These are phyloP conservation scores for Cryphonectria carpinicola DNA, from an alignment of 2,329 filamentous ascomycete species.

Conservation along the genomic window DNA sequence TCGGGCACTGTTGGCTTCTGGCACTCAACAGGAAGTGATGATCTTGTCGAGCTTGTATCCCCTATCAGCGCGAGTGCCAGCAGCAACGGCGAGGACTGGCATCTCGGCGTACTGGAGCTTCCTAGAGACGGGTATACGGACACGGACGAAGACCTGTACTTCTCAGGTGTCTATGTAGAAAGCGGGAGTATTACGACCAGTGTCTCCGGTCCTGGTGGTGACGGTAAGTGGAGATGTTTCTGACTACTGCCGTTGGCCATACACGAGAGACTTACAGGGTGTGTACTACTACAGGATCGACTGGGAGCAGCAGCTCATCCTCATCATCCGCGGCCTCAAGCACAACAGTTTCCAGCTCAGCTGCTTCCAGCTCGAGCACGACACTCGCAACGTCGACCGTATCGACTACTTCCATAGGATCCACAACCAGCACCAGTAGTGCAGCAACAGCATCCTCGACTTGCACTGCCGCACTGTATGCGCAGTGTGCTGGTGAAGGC, in stretches of 20 bases:
- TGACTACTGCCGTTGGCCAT: background rate
- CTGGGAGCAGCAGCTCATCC: conserved; percentile 14
- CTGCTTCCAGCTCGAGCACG: conserved; percentile 8
- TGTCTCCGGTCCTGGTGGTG: conserved; percentile 20
- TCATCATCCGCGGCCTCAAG: background rate
- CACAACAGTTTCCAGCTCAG: conserved; percentile 3
- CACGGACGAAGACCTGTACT: conserved; percentile 68
- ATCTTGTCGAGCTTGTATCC: conserved; percentile 60
- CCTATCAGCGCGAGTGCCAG: conserved; percentile 60
- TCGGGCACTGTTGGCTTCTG: conserved; percentile 67
- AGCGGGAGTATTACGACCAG: conserved; percentile 22
- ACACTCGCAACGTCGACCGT: conserved; percentile 16
- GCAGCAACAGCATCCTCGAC: conserved; percentile 13
- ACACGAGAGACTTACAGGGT: background rate
- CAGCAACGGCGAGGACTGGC: conserved; percentile 73
- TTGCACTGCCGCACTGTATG: conserved; percentile 21
- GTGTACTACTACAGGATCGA: conserved; percentile 8
- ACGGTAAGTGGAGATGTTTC: background rate
- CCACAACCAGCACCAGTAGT: conserved; percentile 11
- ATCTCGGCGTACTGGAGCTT: conserved; percentile 70
- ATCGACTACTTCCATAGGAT: conserved; percentile 12
- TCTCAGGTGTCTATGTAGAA: conserved; percentile 74
- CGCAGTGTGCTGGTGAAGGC: conserved; percentile 21
- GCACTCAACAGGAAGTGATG: conserved; percentile 66
- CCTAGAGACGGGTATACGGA: conserved; percentile 60